Conservation (phyloP, 1,284 basidiomycete genomes). For the Earliella scabrosa region DNA sequence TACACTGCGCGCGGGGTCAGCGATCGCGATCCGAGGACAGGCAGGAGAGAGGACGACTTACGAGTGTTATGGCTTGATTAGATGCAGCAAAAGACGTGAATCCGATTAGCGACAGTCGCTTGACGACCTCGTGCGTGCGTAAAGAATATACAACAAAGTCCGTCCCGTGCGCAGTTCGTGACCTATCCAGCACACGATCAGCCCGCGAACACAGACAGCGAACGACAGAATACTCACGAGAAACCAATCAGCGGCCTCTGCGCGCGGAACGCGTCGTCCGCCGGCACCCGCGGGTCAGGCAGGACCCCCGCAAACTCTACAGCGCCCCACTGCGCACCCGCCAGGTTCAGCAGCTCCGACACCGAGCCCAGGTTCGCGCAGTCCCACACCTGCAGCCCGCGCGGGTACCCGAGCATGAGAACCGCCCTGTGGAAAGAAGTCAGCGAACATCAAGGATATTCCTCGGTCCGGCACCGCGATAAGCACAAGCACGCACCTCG, state of each 20-base stretch:
- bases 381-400: slow-evolving; percentile 74
- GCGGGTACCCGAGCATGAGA: slow-evolving; percentile 61
- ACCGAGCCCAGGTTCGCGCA: slow-evolving; percentile 60
- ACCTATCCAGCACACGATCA: slow-evolving; percentile 16
- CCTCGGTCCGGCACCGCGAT: slow-evolving; percentile 1
- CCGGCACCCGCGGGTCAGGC: slow-evolving; percentile 36
- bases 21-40: not conserved
- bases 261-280: slow-evolving; percentile 34
- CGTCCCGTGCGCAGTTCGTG: slow-evolving; percentile 22
- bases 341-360: slow-evolving; percentile 56
- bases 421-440: slow-evolving; percentile 54
- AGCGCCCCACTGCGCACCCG: slow-evolving; percentile 39
- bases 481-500: slow-evolving; percentile 32
- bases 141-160: slow-evolving; percentile 62
- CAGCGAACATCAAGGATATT: not conserved
- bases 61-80: slow-evolving; percentile 58
- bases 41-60: slow-evolving; percentile 39
- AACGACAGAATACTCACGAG: slow-evolving; percentile 45
- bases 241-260: slow-evolving; percentile 59
- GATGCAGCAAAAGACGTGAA: slow-evolving; percentile 54
- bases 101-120: slow-evolving; percentile 48
- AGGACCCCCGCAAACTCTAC: slow-evolving; percentile 52
- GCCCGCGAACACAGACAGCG: not conserved
- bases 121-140: slow-evolving; percentile 55
- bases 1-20: slow-evolving; percentile 46